Evolutionary conservation across 495 filamentous ascomycete genomes (phyloP), one percentile per base, ranked within the genome.

Genomic region (Trichodelitschia bisporula): DNA sequence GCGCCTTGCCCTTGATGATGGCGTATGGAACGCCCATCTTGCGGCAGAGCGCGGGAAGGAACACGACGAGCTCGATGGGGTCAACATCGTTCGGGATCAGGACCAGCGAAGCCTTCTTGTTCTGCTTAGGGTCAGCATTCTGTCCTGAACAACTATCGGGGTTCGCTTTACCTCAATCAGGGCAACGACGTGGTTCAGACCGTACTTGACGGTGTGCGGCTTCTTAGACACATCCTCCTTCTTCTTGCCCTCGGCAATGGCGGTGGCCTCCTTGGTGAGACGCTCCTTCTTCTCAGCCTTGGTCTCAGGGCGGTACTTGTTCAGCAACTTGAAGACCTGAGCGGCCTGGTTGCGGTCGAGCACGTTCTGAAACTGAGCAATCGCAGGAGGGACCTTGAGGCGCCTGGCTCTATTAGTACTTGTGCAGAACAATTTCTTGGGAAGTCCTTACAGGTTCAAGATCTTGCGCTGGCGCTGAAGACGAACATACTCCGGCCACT

Each of bases 181-280:
- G 39, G 86, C 89, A 42, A 99, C 89, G 46, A 99, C 86, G 66
- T 99, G 89, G 70, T 99, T 99, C 45, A 99, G 71, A 61, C 89
- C 89, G 58, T 90, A 95, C 72, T 99, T 95, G 66, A 84, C 86
- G 47, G 75, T 62, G 59, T 92, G 95, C 45, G 86, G 86, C 72
- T 99, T 99, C 77, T 95, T 95, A 73, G 67, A 75, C 47, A 89
- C 83, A 53, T 93, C 86, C 66, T 95, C 89, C 77, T 95, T 95
- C 73, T 93, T 95, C 74, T 93, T 90, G 56, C 89, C 89, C 55
- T 95, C 80, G 51, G 75, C 64, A 51, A 95, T 70, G 42, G 83
- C 89, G 41, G 79, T 91, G 36, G 89, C 89, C 69, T 99, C 89
- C 68, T 90, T 79, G 55, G 72, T 68, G 41, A 99, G 61, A 59